Base-by-base conservation (phyloP, 164 flowering plant genomes). In the Stephania yunnanensis region DNA sequence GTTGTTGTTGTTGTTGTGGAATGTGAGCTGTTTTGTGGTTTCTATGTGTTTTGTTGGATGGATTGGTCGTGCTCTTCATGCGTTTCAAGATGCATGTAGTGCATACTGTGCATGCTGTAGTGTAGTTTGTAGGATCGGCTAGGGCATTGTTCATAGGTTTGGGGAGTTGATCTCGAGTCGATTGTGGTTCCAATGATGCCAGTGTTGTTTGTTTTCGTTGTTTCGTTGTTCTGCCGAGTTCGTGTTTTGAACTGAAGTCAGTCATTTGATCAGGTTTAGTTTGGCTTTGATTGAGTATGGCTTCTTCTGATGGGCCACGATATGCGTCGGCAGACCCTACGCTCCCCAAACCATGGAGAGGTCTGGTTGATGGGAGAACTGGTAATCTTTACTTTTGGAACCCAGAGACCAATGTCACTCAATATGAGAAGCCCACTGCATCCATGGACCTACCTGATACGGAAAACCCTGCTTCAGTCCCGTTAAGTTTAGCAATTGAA, bases 321-420 rank as follows among this genome's bases (percentile, higher is more conserved):
- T 94, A 90, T 83, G 97, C 97, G 11, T 92, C 94, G 6, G 87
- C 86, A 70, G 97, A 92, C 70, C 98, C 97, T 1, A 87, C 95
- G 52, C 96, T 94, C 15, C 98, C 98, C 0, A 92, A 92, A 71
- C 98, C 98, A 69, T 94, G 98, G 98, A 92, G 74, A 82, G 98
- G 94, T 10, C 81, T 94, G 11, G 92, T 94, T 74, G 98, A 94
- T 86, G 94, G 94, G 13, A 89, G 79, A 67, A 92, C 97, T 55
- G 97, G 98, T 4, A 89, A 89, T 80, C 80, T 94, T 30, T 94
- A 94, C 82, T 94, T 83, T 75, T 94, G 97, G 98, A 94, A 94
- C 80, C 97, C 98, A 0, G 95, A 83, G 81, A 95, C 98, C 42
- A 95, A 95, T 82, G 87, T 89, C 8, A 95, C 99, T 25, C 99